Conservation (phyloP, 1,139 yeast genomes). For the Diutina ranongensis region DNA sequence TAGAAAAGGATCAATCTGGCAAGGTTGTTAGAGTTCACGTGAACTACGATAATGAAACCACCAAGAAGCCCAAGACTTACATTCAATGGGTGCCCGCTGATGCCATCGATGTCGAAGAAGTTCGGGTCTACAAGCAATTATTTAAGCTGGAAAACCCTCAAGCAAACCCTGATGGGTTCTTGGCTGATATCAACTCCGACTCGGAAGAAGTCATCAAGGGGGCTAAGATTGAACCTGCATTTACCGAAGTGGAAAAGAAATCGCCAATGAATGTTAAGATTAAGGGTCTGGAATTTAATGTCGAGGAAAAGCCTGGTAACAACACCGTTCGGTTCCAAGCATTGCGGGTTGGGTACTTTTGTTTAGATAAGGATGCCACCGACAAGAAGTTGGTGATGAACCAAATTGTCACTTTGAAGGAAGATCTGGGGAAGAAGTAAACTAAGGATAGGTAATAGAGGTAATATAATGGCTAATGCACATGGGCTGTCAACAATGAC, state of each 20-base stretch:
- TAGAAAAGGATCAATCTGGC: slow-evolving; percentile 55
- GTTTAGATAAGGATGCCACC: slow-evolving; percentile 72
- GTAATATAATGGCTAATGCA: not conserved
- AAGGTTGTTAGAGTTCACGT: slow-evolving; percentile 62
- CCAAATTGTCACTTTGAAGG: slow-evolving; percentile 85
- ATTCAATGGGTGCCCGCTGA: slow-evolving; percentile 93
- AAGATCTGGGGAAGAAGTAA: slow-evolving; percentile 14
- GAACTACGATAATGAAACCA: slow-evolving; percentile 59
- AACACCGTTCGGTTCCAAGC: slow-evolving; percentile 98
- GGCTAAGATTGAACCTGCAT: slow-evolving; percentile 64
- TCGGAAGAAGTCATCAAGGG: slow-evolving; percentile 57
- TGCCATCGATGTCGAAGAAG: slow-evolving; percentile 52
- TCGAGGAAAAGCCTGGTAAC: slow-evolving; percentile 49
- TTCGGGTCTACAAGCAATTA: slow-evolving; percentile 77
- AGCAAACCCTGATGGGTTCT: slow-evolving; percentile 76
- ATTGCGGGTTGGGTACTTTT: slow-evolving; percentile 91
- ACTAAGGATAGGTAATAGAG: not conserved
- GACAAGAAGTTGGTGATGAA: slow-evolving; percentile 56
- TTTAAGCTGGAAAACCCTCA: slow-evolving; percentile 90
- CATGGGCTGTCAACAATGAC: not conserved
- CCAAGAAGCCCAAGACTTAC: slow-evolving; percentile 76
- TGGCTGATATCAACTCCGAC: slow-evolving; percentile 70
- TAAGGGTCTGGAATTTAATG: slow-evolving; percentile 51
- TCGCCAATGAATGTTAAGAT: slow-evolving; percentile 71
- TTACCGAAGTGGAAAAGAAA: slow-evolving; percentile 50